Base-by-base conservation (phyloP, 257 asterid species). In the Salvia rosmarinus region DNA sequence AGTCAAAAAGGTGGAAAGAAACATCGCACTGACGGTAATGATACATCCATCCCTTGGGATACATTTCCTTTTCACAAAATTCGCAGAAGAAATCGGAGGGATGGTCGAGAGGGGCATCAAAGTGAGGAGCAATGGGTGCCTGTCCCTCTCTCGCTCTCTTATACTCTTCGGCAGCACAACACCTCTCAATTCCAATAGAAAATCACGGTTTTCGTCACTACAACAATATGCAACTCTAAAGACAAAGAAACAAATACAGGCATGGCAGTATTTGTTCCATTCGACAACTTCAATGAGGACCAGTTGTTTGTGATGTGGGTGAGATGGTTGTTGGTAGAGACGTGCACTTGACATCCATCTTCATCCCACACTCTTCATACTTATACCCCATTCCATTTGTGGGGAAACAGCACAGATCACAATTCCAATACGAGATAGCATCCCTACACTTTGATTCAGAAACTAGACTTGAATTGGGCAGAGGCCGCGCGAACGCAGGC, bases 351-450 rank as follows among this genome's bases (percentile, higher is more conserved):
- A 68, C 52, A 6, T 68, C 63, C 3, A 68, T 19, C 51, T 10
- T 34, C 47, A 16, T n/a, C 2, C 6, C 0, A 37, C 75, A 58
- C 1, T 11, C 68, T 0, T 11, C 11, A 13, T 68, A 58, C 34
- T 3, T 14, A 37, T 70, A 70, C 12, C 13, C 21, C 10, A 16
- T 17, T 30, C 75, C 75, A 3, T 17, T 58, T 16, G 68, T 42
- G 4, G n/a, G n/a, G n/a, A 0, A 0, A 0, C 0, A 0, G 0
- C 0, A 16, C 75, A 70, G 0, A 28, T 0, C 0, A 30, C 75
- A 56, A 1, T 0, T 0, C 4, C 39, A 34, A 25, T 1, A 1
- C 1, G 4, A 0, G 1, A 0, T 9, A 5, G 12, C 0, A 6
- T 9, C 9, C 25, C 0, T 35, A n/a, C 8, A n/a, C 6, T 6